Evolutionary conservation across 1,139 yeast species (phyloP).

Genomic region (Pneumocystis sp.): DNA sequence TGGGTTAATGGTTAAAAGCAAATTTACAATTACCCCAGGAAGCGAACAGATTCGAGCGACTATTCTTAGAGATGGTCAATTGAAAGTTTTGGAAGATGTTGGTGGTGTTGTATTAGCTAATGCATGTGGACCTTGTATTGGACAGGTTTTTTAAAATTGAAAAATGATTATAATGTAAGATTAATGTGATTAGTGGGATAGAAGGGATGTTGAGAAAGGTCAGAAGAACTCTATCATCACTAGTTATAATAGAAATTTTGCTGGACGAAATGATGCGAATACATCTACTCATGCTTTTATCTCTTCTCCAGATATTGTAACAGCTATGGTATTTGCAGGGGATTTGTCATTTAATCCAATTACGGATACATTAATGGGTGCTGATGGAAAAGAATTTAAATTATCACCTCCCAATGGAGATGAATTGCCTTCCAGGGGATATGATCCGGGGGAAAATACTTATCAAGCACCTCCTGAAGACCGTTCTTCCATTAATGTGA

Average conservation of each 20-base stretch:
- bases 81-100: slow-evolving; percentile 73
- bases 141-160: slow-evolving; percentile 31
- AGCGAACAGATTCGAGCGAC: slow-evolving; percentile 98
- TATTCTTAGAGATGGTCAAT: slow-evolving; percentile 92
- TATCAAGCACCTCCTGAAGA: slow-evolving; percentile 96
- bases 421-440: slow-evolving; percentile 86
- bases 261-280: slow-evolving; percentile 98
- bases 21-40: slow-evolving; percentile 95
- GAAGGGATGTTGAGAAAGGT: slow-evolving; percentile 93
- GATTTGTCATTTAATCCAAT: slow-evolving; percentile 96
- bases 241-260: slow-evolving; percentile 97
- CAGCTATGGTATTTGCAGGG: slow-evolving; percentile 94
- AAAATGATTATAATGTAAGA: neutral
- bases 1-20: slow-evolving; percentile 80
- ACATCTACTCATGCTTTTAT: slow-evolving; percentile 96
- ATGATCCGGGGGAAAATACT: slow-evolving; percentile 89
- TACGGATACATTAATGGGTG: slow-evolving; percentile 85
- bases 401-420: slow-evolving; percentile 80
- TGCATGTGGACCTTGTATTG: slow-evolving; percentile 99
- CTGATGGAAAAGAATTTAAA: slow-evolving; percentile 91
- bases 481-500: slow-evolving; percentile 60
- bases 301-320: slow-evolving; percentile 94
- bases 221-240: slow-evolving; percentile 97
- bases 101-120: slow-evolving; percentile 95
- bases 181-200: slow-evolving; percentile 57